Conservation (phyloP, 2,329 filamentous ascomycete species). For the Aspergillus ochraceoroseus region DNA sequence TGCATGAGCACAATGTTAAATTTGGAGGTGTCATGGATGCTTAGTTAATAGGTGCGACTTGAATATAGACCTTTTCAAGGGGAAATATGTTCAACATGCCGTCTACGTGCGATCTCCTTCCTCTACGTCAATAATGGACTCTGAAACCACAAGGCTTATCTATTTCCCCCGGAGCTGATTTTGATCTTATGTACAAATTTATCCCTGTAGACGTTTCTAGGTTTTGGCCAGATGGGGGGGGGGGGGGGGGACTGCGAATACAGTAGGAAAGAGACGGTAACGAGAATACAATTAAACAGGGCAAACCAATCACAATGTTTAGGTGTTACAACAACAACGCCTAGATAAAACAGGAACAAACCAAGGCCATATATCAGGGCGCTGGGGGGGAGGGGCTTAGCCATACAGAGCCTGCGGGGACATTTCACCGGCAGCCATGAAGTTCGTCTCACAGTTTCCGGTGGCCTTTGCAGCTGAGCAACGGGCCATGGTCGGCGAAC, state of each 20-base stretch:
- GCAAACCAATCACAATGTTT: conserved; percentile 26
- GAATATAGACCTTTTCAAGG: no score
- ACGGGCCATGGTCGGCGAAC: conserved; percentile 96
- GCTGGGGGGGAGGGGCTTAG: conserved; percentile 23
- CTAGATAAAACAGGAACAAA: conserved; percentile 31
- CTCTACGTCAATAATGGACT: conserved; percentile 7
- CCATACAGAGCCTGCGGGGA: conserved; percentile 40
- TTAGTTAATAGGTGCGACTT: no score
- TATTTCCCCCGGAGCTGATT: conserved; percentile 21
- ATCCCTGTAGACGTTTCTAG: conserved; percentile 25
- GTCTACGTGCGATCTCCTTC: background rate
- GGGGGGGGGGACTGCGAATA: conserved; percentile 21
- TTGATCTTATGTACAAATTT: conserved; percentile 39
- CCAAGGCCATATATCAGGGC: conserved; percentile 15
- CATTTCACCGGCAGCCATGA: conserved; percentile 65
- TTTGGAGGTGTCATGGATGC: no score
- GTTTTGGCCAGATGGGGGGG: no score
- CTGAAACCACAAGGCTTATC: conserved; percentile 2
- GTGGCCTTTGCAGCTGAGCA: conserved; percentile 89
- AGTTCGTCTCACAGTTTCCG: conserved; percentile 70
- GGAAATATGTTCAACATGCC: background rate
- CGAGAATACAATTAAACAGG: conserved; percentile 17
- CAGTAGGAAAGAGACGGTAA: conserved; percentile 23
- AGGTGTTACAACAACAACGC: conserved; percentile 38
- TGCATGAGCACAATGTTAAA: no score